Percentiles rank a stretch among this genome's conserved stretches.
phyloP scores from a whole-genome alignment of 2,329 filamentous ascomycete species.

The Xylaria sp. region DNA sequence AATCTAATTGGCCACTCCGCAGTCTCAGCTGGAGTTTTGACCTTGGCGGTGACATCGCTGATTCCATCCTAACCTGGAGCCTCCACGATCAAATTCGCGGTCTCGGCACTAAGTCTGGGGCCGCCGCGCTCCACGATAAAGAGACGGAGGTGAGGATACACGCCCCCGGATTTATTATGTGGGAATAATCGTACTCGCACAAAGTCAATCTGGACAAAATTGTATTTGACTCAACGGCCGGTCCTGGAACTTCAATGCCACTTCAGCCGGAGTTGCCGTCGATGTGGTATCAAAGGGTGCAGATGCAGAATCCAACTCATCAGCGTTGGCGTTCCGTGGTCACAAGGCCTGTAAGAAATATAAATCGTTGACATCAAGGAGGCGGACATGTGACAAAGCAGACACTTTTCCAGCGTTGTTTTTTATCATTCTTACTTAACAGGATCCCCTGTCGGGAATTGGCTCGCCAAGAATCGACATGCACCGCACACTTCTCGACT shows the following conservation, averaged over 20 bases:
- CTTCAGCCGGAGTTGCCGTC: background rate
- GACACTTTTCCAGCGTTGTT: conserved; percentile 22
- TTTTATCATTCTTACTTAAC: conserved; percentile 34
- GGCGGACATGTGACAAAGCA: conserved; percentile 30
- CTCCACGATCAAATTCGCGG: conserved; percentile 36
- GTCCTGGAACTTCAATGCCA: background rate
- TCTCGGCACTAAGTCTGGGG: conserved; percentile 32
- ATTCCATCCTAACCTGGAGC: conserved; percentile 38
- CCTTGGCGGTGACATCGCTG: conserved; percentile 34
- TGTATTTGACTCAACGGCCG: conserved; percentile 9
- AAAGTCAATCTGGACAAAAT: conserved; percentile 30
- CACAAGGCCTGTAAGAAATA: conserved; percentile 26
- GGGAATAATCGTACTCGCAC: conserved; percentile 28
- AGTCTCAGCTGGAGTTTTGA: conserved; percentile 39
- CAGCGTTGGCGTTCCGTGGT: conserved; percentile 23
- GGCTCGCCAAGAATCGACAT: conserved; percentile 32
- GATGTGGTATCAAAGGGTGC: background rate
- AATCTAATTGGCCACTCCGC: conserved; percentile 44
- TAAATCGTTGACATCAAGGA: conserved; percentile 28
- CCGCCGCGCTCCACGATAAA: conserved; percentile 30
- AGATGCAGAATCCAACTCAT: conserved; percentile 5
- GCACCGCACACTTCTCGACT: conserved; percentile 20
- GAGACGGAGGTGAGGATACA: conserved; percentile 27
- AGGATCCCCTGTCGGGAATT: conserved; percentile 35
- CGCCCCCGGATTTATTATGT: conserved; percentile 24